Base-by-base conservation (phyloP, 768 basidiomycete genomes). In the Lentinus brumalis region DNA sequence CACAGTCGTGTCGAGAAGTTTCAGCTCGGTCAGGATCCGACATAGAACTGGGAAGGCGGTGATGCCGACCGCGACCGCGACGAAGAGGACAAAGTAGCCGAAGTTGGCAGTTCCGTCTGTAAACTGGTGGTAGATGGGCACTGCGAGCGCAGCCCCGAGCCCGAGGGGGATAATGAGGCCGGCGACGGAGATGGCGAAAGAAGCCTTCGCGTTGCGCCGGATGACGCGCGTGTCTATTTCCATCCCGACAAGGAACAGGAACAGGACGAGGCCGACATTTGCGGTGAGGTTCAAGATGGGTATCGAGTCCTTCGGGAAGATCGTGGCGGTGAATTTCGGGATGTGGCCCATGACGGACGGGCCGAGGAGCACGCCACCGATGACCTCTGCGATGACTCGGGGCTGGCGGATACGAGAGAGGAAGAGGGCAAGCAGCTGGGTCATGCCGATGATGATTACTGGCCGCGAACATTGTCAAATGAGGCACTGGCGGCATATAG, bases 301-400 rank as follows among this genome's bases (percentile, higher is more conserved):
- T 66, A 86, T 76, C 10, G 81, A 82, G 4, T 56, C 67, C 0
- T 67, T 49, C 0, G 79, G 77, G 56, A 78, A 80, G 62, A 78
- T 74, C 10, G 60, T 69, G 10, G 69, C 59, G 6, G 78, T 78
- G 76, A 94, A 96, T 41, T 78, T 71, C 0, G 91, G 92, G 60
- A 94, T 92, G 30, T 84, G 85, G 3, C 92, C 92, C 82, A 92
- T 85, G 10, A 90, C 83, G 0, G 84, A 80, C 0, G 86, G 86
- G 15, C 69, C 65, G 14, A 97, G 83, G 11, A 98, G 81, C 64
- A 98, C 86, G 21, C 96, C 96, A 0, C 88, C 93, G 57, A 98
- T 84, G 60, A 97, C 89, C 72, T 98, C 96, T 44, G 94, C 87
- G 54, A 97, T 94, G 61, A 98, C 96, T n/a, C 88, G 81, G 2